Evolutionary conservation across 2,329 filamentous ascomycete genomes (phyloP).

Genomic region (Didymella arachidicola): DNA sequence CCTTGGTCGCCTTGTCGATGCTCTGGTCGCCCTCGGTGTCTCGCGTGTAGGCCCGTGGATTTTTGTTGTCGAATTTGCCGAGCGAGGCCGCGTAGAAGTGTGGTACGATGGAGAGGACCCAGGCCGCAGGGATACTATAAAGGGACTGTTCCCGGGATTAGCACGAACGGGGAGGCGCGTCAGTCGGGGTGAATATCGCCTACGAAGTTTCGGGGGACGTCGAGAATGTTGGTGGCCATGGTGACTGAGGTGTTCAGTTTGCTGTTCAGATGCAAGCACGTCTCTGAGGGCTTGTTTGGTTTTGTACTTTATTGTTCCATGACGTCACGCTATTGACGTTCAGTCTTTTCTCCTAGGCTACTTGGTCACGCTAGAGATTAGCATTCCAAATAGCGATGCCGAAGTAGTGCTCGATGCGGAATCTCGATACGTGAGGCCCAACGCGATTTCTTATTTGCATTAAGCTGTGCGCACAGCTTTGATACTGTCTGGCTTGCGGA

Average conservation of each 20-base stretch:
- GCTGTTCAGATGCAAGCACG: neutral
- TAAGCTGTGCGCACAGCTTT: neutral
- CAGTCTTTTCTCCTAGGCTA: constrained; percentile 1
- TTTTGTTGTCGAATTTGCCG: constrained; percentile 16
- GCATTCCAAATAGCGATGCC: constrained; percentile 6
- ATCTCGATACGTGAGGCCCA: neutral
- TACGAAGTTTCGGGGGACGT: constrained; percentile 10
- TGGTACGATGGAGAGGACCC: constrained; percentile 5
- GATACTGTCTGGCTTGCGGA: too few species aligned
- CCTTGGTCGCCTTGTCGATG: constrained; percentile 16
- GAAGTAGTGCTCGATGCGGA: neutral
- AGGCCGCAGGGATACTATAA: constrained; percentile 11
- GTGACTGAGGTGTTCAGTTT: neutral
- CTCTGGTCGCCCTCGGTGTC: constrained; percentile 10
- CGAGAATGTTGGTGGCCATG: constrained; percentile 13
- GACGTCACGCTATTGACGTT: constrained; percentile 2
- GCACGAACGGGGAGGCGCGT: too few species aligned
- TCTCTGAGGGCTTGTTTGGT: neutral
- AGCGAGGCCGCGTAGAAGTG: constrained; percentile 15
- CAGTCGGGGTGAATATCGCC: neutral
- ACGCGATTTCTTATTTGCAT: neutral
- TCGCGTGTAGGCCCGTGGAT: constrained; percentile 12
- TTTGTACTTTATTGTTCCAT: constrained; percentile 1
- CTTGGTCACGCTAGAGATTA: constrained; percentile 7
- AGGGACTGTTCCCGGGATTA: neutral